These are phyloP conservation scores for Globisporangium abappressorium DNA, from an alignment of 352 stramenopile genomes.

Conservation along the genomic window DNA sequence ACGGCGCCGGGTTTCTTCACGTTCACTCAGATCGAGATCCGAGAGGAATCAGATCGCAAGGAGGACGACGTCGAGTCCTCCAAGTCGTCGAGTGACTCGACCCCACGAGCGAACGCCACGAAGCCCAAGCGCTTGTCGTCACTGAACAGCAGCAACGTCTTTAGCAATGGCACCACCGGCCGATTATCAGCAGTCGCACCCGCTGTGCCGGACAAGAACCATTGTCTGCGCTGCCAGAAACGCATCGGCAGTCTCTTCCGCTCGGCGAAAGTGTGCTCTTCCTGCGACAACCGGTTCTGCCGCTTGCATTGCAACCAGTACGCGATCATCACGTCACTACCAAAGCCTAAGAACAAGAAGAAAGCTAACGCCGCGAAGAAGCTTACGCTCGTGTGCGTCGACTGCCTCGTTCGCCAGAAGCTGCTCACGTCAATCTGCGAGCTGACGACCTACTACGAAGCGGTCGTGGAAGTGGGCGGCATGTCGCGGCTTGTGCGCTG, in stretches of 20 bases:
- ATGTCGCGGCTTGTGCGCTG: slow-evolving; percentile 49
- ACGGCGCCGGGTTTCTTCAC: slow-evolving; percentile 38
- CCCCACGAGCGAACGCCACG: neutral
- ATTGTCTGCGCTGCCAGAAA: slow-evolving; percentile 42
- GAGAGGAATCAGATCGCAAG: slow-evolving; percentile 23
- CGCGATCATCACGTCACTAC: slow-evolving; percentile 23
- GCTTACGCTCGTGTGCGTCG: slow-evolving; percentile 29
- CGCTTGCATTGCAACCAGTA: slow-evolving; percentile 41
- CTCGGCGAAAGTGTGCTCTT: slow-evolving; percentile 46
- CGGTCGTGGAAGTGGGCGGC: slow-evolving; percentile 44
- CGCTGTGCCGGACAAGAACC: slow-evolving; percentile 24
- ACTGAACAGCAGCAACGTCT: neutral
- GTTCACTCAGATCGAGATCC: slow-evolving; percentile 49
- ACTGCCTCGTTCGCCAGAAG: slow-evolving; percentile 55
- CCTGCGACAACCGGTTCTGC: slow-evolving; percentile 48
- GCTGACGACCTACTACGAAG: slow-evolving; percentile 20
- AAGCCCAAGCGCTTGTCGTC: slow-evolving; percentile 4
- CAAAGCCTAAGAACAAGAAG: slow-evolving; percentile 12
- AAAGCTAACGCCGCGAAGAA: slow-evolving; percentile 10
- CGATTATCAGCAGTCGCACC: neutral
- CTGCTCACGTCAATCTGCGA: slow-evolving; percentile 36
- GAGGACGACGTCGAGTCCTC: slow-evolving; percentile 12
- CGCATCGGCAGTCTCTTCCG: slow-evolving; percentile 38
- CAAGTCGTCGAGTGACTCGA: slow-evolving; percentile 15
- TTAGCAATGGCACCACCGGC: neutral